Base-by-base conservation (phyloP, 768 basidiomycete species). In the Baorangia bicolor region DNA sequence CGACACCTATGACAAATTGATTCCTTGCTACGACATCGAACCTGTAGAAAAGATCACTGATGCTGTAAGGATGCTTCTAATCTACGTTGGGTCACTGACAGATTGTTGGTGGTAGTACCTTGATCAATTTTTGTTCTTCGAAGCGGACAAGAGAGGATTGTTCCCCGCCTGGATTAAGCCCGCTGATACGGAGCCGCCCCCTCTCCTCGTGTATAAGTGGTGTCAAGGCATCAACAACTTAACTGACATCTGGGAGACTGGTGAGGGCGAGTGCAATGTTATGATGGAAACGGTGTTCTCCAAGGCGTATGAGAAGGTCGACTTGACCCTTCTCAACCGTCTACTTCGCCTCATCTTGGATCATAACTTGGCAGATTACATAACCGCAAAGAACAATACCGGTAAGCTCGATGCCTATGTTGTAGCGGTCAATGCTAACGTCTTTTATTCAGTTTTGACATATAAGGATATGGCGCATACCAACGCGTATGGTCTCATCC, bases 121-220 rank as follows among this genome's bases (percentile, higher is more conserved):
- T 37, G 96, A 98, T 66, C 96, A 98, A 74, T 98, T 97, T 85
- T 74, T 99, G 51, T 97, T 94, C 83, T 99, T 97, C 67, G 96
- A 99, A 70, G 94, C 94, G 21, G 97, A 99, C 76, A 98, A 98
- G 73, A 90, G 97, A 64, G 93, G 94, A 45, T 75, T 99, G 23
- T 98, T 98, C 87, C 97, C 97, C 12, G 86, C 94, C 1, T 99
- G 97, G 96, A 97, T 99, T 72, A 99, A 98, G 76, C 97, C 97
- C 25, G 90, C 93, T 47, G 94, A 98, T 65, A 95, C 93, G 0
- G 96, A 98, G 67, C 96, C 96, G 3, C 94, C 96, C 0, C 96
- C 96, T 3, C 82, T 98, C 16, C 85, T 98, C 31, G 95, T 98
- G 31, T 98, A 98, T 78, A 98, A 98, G 81, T 98, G 96, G 96